These are phyloP conservation scores for Lindgomyces ingoldianus DNA, from an alignment of 495 filamentous ascomycete species.

Conservation along the genomic window DNA sequence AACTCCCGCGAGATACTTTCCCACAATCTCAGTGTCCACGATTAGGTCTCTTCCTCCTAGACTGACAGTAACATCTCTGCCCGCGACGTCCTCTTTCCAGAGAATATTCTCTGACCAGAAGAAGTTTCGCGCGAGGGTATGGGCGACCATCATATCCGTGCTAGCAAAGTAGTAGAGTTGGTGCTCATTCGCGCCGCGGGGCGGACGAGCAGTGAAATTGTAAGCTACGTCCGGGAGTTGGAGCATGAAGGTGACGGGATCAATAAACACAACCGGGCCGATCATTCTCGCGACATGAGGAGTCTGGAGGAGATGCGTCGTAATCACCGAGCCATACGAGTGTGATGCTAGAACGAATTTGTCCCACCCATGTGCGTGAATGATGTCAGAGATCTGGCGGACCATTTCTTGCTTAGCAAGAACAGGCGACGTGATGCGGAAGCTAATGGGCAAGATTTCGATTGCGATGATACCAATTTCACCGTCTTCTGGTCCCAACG, in stretches of 20 bases:
- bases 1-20: conserved; percentile 54
- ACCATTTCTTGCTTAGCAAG: conserved; percentile 53
- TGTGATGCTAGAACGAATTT: conserved; percentile 59
- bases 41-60: conserved; percentile 65
- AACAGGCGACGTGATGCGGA: conserved; percentile 57
- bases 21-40: conserved; percentile 60
- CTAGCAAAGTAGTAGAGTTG: conserved; percentile 68
- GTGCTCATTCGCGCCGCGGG: conserved; percentile 60
- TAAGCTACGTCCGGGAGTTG: conserved; percentile 71
- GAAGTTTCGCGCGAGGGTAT: conserved; percentile 61
- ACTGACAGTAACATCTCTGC: conserved; percentile 55
- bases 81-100: conserved; percentile 62
- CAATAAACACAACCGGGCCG: conserved; percentile 56
- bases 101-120: conserved; percentile 69
- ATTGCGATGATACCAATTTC: conserved; percentile 63
- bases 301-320: conserved; percentile 61
- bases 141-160: conserved; percentile 63
- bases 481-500: conserved; percentile 33
- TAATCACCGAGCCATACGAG: conserved; percentile 54
- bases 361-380: conserved; percentile 56
- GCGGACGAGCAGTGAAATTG: conserved; percentile 60
- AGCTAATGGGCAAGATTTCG: conserved; percentile 64
- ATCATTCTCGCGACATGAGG: conserved; percentile 48
- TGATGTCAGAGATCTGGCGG: conserved; percentile 53
- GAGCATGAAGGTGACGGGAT: conserved; percentile 65